These are phyloP conservation scores for Pseudogymnoascus sp. DNA, from an alignment of 2,329 filamentous ascomycete genomes.

Conservation along the genomic window DNA sequence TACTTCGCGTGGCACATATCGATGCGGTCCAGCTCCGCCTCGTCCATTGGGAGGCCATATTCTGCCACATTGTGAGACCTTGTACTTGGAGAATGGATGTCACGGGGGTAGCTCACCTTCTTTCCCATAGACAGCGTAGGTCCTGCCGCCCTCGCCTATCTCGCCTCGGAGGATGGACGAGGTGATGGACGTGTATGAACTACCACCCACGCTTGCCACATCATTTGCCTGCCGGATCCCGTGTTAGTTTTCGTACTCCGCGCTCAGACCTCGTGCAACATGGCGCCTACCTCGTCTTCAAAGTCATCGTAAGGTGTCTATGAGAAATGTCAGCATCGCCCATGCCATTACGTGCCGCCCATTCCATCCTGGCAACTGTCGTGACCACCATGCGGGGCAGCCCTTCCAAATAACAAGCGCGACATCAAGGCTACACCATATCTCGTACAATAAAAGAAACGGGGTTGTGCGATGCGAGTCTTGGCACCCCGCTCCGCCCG, in stretches of 20 bases:
- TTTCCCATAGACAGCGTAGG: conserved; percentile 14
- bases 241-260: not conserved
- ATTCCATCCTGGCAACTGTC: not conserved
- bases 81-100: not conserved
- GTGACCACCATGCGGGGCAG: not conserved
- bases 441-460: not conserved
- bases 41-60: conserved; percentile 19
- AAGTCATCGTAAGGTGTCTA: not conserved
- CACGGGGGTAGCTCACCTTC: conserved; percentile 9
- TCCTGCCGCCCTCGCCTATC: conserved; percentile 14
- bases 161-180: not conserved
- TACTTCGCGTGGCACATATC: conserved; percentile 19
- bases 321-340: not conserved
- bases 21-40: conserved; percentile 17
- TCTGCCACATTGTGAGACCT: conserved; percentile 10
- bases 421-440: not conserved
- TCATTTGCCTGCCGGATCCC: not conserved
- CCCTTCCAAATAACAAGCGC: not conserved
- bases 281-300: not conserved
- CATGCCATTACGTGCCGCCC: not conserved
- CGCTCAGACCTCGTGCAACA: not conserved
- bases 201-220: not conserved
- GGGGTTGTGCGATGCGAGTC: not conserved
- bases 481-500: not conserved
- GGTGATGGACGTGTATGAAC: not conserved